Evolutionary conservation across 2,329 filamentous ascomycete species (phyloP), one percentile per base, ranked within the genome.

Genomic region (Sporothrix brunneoviolacea): DNA sequence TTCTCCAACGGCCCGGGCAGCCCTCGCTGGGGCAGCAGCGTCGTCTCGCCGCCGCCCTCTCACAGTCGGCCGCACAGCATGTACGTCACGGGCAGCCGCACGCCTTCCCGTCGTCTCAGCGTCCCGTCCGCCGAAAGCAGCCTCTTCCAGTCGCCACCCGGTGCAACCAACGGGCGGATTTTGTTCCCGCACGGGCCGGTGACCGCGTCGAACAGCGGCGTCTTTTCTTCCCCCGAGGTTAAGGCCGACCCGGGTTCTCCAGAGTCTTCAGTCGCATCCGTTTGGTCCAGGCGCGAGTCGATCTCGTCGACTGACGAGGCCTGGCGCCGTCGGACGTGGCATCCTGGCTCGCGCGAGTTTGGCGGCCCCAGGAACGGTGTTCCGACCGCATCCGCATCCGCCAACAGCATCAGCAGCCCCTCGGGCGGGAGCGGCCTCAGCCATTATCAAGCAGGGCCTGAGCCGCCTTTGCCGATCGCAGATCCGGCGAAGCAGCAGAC

Each of bases 321-420:
- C 50, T 88, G 83, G 79, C 82, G 90, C 56, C 76, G 91, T 55
- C 80, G 90, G 48, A 96, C 91, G 3, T 96, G 91, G 91, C 91
- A 96, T 66, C 88, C 89, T 0, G 87, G 89, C 55, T 86, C 82
- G 53, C 76, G 79, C 15, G 77, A 77, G 55, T 82, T 81, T 54
- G 75, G 76, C 53, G 58, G 56, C 1, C 41, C 16, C 15, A 21
- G 36, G 3, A 38, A 43, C 55, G 72, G 18, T 8, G 13, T 28
- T n/a, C 18, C 44, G n/a, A n/a, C n/a, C 7, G 27, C 18, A 8
- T 13, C 3, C 7, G 39, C 13, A 18, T 36, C 38, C 2, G 44
- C 44, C 6, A 21, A 37, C 16, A 45, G 21, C n/a, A 16, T 40
- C 35, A 38, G 83, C 13, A 91, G 87, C 66, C 81, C 72, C 56